Percentiles rank a stretch among this genome's conserved stretches.
These are phyloP conservation scores for Garcia nutans DNA, from an alignment of 345 rosid genomes.

Conservation along the genomic window DNA sequence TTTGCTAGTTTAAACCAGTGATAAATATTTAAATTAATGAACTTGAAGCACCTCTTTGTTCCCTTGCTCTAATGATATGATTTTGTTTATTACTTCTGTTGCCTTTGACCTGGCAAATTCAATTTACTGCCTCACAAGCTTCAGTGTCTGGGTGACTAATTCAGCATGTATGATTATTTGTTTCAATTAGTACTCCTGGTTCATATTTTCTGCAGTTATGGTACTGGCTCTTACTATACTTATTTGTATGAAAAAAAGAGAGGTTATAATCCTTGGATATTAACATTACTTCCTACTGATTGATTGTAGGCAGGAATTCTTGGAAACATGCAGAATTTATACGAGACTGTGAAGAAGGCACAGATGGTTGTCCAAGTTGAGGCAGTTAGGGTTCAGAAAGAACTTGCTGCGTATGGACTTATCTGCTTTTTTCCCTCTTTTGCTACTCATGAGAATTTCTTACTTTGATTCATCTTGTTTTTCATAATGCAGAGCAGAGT, in stretches of 20 bases:
- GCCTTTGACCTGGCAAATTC: neutral
- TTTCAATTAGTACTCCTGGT: neutral
- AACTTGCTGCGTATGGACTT: conserved; percentile 72
- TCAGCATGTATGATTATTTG: neutral
- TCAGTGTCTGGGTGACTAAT: neutral
- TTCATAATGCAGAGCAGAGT: conserved; percentile 68
- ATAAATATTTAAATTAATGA: neutral
- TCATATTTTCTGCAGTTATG: neutral
- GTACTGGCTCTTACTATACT: neutral
- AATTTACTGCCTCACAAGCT: neutral
- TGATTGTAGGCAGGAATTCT: conserved; percentile 75
- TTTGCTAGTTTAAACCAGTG: neutral
- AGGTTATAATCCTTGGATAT: conserved; percentile 9
- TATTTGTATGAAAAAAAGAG: conserved; percentile 4
- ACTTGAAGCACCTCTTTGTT: neutral
- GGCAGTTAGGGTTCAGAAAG: conserved; percentile 88
- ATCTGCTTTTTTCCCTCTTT: conserved; percentile 3
- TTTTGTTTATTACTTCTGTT: neutral
- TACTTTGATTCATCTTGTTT: conserved; percentile 12
- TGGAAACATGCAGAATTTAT: conserved; percentile 89
- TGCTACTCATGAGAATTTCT: conserved; percentile 21
- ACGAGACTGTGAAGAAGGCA: conserved; percentile 93
- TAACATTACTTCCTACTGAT: conserved; percentile 23
- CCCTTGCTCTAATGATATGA: neutral
- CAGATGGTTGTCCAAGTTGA: conserved; percentile 98